phyloP scores from a whole-genome alignment of 306 rosid genomes.

The Begonia loranthoides region DNA sequence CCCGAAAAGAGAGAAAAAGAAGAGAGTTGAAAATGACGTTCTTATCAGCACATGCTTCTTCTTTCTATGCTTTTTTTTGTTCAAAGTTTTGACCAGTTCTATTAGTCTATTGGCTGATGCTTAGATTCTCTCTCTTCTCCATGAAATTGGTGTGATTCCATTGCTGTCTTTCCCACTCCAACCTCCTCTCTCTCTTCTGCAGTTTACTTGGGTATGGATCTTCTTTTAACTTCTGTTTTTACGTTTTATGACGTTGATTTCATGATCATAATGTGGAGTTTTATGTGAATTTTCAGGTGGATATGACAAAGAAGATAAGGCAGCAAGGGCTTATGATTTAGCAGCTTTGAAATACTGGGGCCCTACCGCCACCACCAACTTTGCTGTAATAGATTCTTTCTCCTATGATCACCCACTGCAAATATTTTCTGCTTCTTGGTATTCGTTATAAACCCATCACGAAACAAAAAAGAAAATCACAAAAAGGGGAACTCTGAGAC shows the following conservation, averaged over 20 bases:
- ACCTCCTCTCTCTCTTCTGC: slow-evolving; percentile 23
- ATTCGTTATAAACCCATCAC: too few species aligned
- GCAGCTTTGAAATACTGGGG: slow-evolving; percentile 99
- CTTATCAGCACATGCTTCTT: too few species aligned
- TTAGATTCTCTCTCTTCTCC: slow-evolving; percentile 27
- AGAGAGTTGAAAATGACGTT: too few species aligned
- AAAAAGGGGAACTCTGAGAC: too few species aligned
- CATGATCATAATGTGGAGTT: not conserved
- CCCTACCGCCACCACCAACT: slow-evolving; percentile 82
- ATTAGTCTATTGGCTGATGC: slow-evolving; percentile 14
- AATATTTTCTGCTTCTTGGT: too few species aligned
- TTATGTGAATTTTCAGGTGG: slow-evolving; percentile 46
- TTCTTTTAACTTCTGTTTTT: slow-evolving; percentile 2
- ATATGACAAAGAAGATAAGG: slow-evolving; percentile 96
- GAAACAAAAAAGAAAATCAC: too few species aligned
- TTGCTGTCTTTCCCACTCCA: slow-evolving; percentile 23
- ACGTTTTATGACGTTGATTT: not conserved
- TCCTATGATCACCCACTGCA: not conserved
- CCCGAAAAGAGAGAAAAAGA: too few species aligned
- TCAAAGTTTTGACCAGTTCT: slow-evolving; percentile 19
- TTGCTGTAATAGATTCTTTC: slow-evolving; percentile 42
- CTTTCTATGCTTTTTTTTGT: not conserved
- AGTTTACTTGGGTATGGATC: slow-evolving; percentile 84
- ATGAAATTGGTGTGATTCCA: slow-evolving; percentile 35
- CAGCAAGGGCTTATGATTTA: slow-evolving; percentile 96